Base-by-base conservation (phyloP, 2,329 filamentous ascomycete species). In the Botrytis aclada region DNA sequence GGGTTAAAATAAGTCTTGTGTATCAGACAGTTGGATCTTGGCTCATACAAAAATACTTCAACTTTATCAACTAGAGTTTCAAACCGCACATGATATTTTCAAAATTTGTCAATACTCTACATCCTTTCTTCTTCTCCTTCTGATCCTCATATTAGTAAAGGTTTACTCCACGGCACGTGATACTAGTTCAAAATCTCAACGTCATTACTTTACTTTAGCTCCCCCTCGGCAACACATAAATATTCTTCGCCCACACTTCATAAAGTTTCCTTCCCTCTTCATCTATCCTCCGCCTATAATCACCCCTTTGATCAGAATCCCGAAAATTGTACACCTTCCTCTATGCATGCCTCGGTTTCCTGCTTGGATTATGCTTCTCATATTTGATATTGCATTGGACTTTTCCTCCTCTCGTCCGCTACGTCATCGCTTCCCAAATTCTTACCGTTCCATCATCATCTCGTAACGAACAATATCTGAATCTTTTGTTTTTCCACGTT, bases 91-190 rank as follows among this genome's bases (percentile, higher is more conserved):
- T 14, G 25, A n/a, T 54, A 7, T 7, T n/a, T 54, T 10, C 12
- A n/a, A 54, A 7, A 0, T n/a, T 10, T 54, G 0, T 54, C 5
- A 16, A n/a, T n/a, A n/a, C 4, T 16, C 3, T 51, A 14, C 10
- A 25, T 51, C 47, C 5, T 51, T n/a, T 14, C 18, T 45, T 45
- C 18, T 45, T 2, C 43, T 45, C 25, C 12, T n/a, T n/a, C 45
- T 51, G 2, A 14, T 54, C 3, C n/a, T 54, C 14, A 29, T 29
- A 29, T 6, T 54, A 25, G 14, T 29, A 4, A 29, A 2, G 4
- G 1, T 54, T 54, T 3, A 51, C 2, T 29, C 6, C 14, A 14
- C 1, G 18, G 2, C n/a, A 54, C 14, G 12, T 29, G n/a, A 54
- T 29, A 29, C 14, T 8, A 16, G 14, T 18, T 54, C n/a, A 8